A percentile compares a stretch with the other conserved stretches of the same genome.
phyloP scores from a whole-genome alignment of 257 asterid species.

The Leonotis leonurus region DNA sequence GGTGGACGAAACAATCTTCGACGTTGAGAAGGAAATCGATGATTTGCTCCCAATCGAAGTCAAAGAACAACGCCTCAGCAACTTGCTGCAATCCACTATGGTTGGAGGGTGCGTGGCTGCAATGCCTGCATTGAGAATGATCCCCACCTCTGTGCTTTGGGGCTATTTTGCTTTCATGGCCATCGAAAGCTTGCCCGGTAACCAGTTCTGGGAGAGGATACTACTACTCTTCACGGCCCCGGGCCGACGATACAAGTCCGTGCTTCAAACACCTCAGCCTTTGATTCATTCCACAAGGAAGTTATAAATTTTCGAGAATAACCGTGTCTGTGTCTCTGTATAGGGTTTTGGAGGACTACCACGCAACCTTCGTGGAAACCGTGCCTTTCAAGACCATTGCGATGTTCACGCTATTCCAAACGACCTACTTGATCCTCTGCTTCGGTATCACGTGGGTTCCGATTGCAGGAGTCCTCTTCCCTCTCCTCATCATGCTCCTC shows the following conservation, averaged over 20 bases:
- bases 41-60: slow-evolving; percentile 79
- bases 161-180: slow-evolving; percentile 96
- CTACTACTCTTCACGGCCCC: slow-evolving; percentile 76
- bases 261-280: background rate
- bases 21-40: slow-evolving; percentile 77
- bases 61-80: slow-evolving; percentile 85
- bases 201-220: slow-evolving; percentile 89
- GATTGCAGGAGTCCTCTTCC: slow-evolving; percentile 75
- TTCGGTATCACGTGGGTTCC: slow-evolving; percentile 92
- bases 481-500: slow-evolving; percentile 71
- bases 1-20: slow-evolving; percentile 68
- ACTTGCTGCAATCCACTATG: slow-evolving; percentile 66
- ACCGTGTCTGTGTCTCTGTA: background rate
- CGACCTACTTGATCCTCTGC: slow-evolving; percentile 63
- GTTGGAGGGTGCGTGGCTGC: slow-evolving; percentile 87
- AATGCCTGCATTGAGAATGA: slow-evolving; percentile 79
- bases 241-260: slow-evolving; percentile 71
- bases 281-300: no score
- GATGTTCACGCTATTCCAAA: slow-evolving; percentile 58
- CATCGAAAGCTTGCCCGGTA: slow-evolving; percentile 81
- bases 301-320: no score
- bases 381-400: slow-evolving; percentile 84
- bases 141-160: slow-evolving; percentile 91
- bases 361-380: slow-evolving; percentile 75
- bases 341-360: slow-evolving; percentile 81